Base-by-base conservation (phyloP, 2,329 filamentous ascomycete species). In the Ciborinia camelliae region DNA sequence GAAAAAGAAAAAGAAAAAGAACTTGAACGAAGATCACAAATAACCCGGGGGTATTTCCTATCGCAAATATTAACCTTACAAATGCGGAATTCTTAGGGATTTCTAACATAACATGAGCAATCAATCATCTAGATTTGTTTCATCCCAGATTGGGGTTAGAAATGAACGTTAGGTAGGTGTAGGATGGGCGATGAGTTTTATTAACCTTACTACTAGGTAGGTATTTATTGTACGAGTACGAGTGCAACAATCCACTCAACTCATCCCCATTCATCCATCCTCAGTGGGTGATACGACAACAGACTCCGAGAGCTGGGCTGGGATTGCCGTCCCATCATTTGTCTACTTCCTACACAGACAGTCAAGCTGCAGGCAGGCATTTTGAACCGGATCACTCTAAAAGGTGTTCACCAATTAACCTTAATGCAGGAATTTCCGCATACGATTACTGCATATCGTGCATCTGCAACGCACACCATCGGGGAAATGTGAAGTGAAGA, bases 221-320 rank as follows among this genome's bases (percentile, higher is more conserved):
- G n/a, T n/a, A n/a, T n/a, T n/a, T n/a, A n/a, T n/a, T 35, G 28
- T 58, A 37, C 41, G 30, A 55, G 39, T 12, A 37, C 39, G 14
- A 48, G 55, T 26, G 43, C 28, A 58, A 47, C 28, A 9, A 41
- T 47, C 20, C 10, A 10, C 43, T 37, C 43, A 45, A 30, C 5
- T 43, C 52, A 7, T 9, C 54, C 39, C 28, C 41, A 47, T 45
- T 45, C 54, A 45, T 58, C 41, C 41, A 47, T 18, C 28, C 41
- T 58, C 39, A 47, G 41, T 50, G 20, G 52, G 62, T 63, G 43
- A 58, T 50, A 63, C 62, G 26, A 63, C 43, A 63, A 63, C 62
- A 50, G 53, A 45, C 58, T 63, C 62, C 62, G 62, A 63, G 62
- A 59, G 53, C 52, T 54, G 55, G 43, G n/a, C 41, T 43, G 41